Conservation (phyloP, 2,329 filamentous ascomycete species). For the Phaeosphaeria sp. region DNA sequence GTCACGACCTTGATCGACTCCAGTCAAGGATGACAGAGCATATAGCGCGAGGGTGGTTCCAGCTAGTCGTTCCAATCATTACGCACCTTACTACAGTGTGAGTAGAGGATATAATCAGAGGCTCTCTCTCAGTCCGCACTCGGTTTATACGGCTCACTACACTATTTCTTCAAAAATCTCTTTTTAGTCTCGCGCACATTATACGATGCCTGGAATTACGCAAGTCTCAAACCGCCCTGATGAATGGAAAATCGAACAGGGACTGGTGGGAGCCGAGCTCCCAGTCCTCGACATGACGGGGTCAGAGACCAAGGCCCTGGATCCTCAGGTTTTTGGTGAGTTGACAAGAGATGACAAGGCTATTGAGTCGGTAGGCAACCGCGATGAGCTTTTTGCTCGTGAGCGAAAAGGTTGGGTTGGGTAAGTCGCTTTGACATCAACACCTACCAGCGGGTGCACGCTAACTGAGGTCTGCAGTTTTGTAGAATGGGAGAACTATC, state of each 20-base stretch:
- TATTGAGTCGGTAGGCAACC: slow-evolving; percentile 12
- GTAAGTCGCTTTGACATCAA: slow-evolving; percentile 24
- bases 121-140: background rate
- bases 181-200: background rate
- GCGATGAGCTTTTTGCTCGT: slow-evolving; percentile 9
- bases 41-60: background rate
- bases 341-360: slow-evolving; percentile 13
- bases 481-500: slow-evolving; percentile 60
- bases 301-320: slow-evolving; percentile 7
- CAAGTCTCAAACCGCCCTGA: slow-evolving; percentile 10
- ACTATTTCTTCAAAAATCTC: background rate
- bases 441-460: slow-evolving; percentile 37
- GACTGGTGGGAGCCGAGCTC: slow-evolving; percentile 9
- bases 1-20: background rate
- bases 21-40: background rate
- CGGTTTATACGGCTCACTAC: background rate
- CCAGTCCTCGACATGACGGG: slow-evolving; percentile 16
- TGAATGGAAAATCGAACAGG: slow-evolving; percentile 18
- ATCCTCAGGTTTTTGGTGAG: slow-evolving; percentile 12
- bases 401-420: slow-evolving; percentile 14
- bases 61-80: background rate
- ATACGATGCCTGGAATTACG: background rate
- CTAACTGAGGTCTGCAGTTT: slow-evolving; percentile 37
- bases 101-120: background rate
- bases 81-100: background rate